Base-by-base conservation (phyloP, 2,329 filamentous ascomycete species). In the Cadophora sp. region DNA sequence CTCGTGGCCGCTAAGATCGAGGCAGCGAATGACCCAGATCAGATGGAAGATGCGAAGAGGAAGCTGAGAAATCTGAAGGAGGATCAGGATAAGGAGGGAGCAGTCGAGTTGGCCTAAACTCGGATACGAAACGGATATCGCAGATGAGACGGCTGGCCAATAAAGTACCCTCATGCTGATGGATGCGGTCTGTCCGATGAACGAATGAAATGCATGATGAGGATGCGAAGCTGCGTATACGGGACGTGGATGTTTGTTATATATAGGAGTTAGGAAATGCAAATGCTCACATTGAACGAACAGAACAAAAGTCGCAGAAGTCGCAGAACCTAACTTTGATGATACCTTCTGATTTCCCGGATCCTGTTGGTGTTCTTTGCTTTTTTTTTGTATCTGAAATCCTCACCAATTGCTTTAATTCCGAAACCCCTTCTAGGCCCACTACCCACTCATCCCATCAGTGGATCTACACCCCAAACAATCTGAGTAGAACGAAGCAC, bases 1-100 rank as follows among this genome's bases (percentile, higher is more conserved):
- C 86, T 97, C 60, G 92, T 97, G 33, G 95, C 95, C 1, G 91
- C 91, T 1, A 83, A 85, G 75, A 88, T 76, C 74, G 75, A 75
- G 65, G 69, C 72, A 43, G 51, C 51, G 4, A 56, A 56, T 27
- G 58, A 63, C 13, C 60, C 68, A 3, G 68, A 71, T 68, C 73
- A 73, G 58, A 30, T 72, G 22, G 67, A 66, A 9, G 64, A 70
- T 33, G 47, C 72, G 9, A 62, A 48, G 51, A 59, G n/a, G 59
- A 62, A 62, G 43, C 36, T 39, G 53, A 59, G 22, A 45, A 56
- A 56, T 8, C 18, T 56, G 30, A 20, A 56, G 27, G 55, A 36
- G 20, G 65, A 60, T 53, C 47, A 55, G 36, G 53, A 45, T 47
- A 58, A 64, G 24, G 36, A 59, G 36, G 14, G 6, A 14, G 47